A percentile compares a stretch with the other conserved stretches of the same genome.
These are phyloP conservation scores for Condylostoma magnum DNA, from an alignment of 169 alveolate genomes.

Conservation along the genomic window DNA sequence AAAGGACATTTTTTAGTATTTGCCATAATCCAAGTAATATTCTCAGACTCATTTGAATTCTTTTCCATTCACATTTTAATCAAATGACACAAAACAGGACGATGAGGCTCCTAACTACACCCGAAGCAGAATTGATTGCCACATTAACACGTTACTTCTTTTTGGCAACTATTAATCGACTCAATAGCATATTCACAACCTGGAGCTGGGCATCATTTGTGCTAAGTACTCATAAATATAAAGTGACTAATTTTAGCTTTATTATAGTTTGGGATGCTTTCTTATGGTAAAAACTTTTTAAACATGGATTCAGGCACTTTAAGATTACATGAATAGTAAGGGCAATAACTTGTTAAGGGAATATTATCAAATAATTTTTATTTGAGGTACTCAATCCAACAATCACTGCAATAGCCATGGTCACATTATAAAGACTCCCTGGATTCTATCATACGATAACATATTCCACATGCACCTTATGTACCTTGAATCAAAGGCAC, in stretches of 20 bases:
- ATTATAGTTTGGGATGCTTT: conserved; percentile 28
- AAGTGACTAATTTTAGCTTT: conserved; percentile 34
- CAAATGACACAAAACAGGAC: conserved; percentile 61
- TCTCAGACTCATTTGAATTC: conserved; percentile 53
- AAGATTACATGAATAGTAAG: conserved; percentile 37
- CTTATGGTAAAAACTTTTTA: conserved; percentile 30
- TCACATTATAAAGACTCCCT: conserved; percentile 51
- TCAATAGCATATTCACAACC: conserved; percentile 50
- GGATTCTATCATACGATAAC: conserved; percentile 23
- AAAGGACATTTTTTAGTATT: conserved; percentile 72
- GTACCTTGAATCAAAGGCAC: conserved; percentile 5
- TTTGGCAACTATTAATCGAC: conserved; percentile 42
- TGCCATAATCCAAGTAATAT: conserved; percentile 53
- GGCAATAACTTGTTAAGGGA: conserved; percentile 39
- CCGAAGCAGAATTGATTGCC: conserved; percentile 54
- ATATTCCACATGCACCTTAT: conserved; percentile 38
- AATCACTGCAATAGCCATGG: conserved; percentile 60
- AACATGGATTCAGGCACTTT: conserved; percentile 40
- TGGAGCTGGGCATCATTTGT: conserved; percentile 63
- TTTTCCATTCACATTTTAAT: conserved; percentile 54
- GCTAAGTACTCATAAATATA: conserved; percentile 43
- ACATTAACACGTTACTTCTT: conserved; percentile 50
- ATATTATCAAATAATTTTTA: conserved; percentile 23
- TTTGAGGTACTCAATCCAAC: conserved; percentile 29
- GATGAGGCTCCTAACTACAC: conserved; percentile 62